Evolutionary conservation across 176 grass and related monocot genomes (phyloP).

Genomic region (Echinochloa phyllopogon): DNA sequence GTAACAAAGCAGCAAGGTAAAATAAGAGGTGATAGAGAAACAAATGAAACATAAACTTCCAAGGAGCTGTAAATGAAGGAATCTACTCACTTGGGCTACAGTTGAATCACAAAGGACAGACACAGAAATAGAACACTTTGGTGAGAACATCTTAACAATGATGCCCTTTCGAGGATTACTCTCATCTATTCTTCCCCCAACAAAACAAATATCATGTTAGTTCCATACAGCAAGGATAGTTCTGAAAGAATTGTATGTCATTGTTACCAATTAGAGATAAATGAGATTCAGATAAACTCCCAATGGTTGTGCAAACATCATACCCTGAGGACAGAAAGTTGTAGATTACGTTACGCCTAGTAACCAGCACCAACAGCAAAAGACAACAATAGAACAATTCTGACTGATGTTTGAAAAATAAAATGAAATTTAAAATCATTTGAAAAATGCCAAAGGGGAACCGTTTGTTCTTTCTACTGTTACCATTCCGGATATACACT

Average conservation of each 20-base stretch:
- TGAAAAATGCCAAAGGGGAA: slow-evolving; percentile 12
- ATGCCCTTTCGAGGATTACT: slow-evolving; percentile 80
- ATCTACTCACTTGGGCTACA: slow-evolving; percentile 63
- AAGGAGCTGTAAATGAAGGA: slow-evolving; percentile 33
- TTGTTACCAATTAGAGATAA: slow-evolving; percentile 79
- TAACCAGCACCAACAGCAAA: slow-evolving; percentile 12
- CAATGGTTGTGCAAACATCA: slow-evolving; percentile 84
- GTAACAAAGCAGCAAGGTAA: not conserved
- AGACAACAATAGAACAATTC: slow-evolving; percentile 15
- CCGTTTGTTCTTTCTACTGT: not conserved
- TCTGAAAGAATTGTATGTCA: not conserved
- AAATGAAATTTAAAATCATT: not conserved
- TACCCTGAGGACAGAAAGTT: slow-evolving; percentile 65
- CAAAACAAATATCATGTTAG: slow-evolving; percentile 38
- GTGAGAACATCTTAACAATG: slow-evolving; percentile 74
- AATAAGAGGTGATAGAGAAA: slow-evolving; percentile 21
- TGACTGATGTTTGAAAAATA: slow-evolving; percentile 13
- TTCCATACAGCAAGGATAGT: slow-evolving; percentile 21
- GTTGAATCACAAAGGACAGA: slow-evolving; percentile 71
- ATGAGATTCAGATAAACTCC: slow-evolving; percentile 49
- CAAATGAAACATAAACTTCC: slow-evolving; percentile 35
- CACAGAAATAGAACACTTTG: slow-evolving; percentile 86
- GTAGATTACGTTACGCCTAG: not conserved
- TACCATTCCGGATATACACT: not conserved
- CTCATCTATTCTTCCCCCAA: slow-evolving; percentile 58